Percentiles rank a stretch among this genome's conserved stretches.
phyloP scores from a whole-genome alignment of 257 asterid genomes.

The Jacaranda copaia region DNA sequence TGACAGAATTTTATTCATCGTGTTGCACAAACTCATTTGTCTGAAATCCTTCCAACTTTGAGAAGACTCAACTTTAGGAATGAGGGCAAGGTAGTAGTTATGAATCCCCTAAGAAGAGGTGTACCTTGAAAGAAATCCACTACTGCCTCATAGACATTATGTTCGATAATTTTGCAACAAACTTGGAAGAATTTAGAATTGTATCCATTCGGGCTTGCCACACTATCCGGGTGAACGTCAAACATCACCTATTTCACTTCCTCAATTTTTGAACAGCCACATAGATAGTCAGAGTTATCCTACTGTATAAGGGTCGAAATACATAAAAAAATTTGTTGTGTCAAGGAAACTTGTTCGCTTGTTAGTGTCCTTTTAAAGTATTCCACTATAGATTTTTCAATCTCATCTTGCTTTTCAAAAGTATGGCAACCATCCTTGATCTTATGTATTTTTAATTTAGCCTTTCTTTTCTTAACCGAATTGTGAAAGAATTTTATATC shows the following conservation, averaged over 20 bases:
- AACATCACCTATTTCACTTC: neutral
- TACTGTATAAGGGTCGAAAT: neutral
- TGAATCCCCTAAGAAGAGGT: neutral
- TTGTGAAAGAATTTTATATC: too few relatives aligned
- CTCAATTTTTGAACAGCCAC: neutral
- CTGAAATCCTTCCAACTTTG: neutral
- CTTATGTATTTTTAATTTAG: too few relatives aligned
- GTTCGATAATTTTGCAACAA: neutral
- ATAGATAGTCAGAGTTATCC: neutral
- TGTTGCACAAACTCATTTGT: neutral
- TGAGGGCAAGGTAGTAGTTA: neutral
- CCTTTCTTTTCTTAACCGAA: too few relatives aligned
- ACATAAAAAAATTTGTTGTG: accelerated
- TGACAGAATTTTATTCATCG: neutral
- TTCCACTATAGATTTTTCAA: neutral
- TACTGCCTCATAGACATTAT: neutral
- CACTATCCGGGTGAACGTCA: neutral
- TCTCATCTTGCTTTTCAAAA: neutral
- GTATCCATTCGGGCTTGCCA: neutral
- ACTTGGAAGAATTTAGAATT: neutral
- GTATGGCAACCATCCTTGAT: neutral
- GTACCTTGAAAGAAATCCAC: neutral
- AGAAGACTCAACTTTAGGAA: neutral
- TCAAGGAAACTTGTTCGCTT: too few relatives aligned
- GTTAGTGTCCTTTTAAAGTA: too few relatives aligned